Conservation (phyloP, 305 asterid genomes). For the Fraxinus velutina region DNA sequence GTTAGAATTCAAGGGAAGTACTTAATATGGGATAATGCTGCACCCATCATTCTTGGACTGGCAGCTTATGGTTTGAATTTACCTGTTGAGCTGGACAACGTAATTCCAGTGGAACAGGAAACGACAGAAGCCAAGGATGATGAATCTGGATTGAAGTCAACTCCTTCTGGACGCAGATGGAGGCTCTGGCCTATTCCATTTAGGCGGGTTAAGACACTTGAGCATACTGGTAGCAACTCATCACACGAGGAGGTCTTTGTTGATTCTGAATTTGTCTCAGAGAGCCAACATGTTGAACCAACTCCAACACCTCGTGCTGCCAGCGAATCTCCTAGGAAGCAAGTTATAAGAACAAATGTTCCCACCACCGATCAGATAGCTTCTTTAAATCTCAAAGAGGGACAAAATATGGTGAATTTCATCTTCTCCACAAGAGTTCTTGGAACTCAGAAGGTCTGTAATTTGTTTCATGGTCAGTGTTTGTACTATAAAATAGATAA, state of each 20-base stretch:
- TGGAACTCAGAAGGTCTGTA: conserved; percentile 71
- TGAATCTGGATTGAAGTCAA: conserved; percentile 37
- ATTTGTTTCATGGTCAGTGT: conserved; percentile 12
- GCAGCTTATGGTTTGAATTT: conserved; percentile 60
- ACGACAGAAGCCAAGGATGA: conserved; percentile 38
- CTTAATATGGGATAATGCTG: conserved; percentile 76
- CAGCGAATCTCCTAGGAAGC: conserved; percentile 56
- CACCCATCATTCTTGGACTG: conserved; percentile 62
- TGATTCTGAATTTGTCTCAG: conserved; percentile 51
- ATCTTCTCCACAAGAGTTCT: conserved; percentile 81
- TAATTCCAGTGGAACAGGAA: conserved; percentile 50
- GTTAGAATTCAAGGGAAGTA: conserved; percentile 63
- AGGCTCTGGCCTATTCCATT: conserved; percentile 91
- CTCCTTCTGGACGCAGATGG: conserved; percentile 65
- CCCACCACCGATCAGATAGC: conserved; percentile 81
- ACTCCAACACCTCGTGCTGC: conserved; percentile 32
- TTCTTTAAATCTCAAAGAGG: conserved; percentile 75
- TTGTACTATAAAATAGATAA: not conserved
- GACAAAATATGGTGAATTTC: conserved; percentile 81
- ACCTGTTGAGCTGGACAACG: conserved; percentile 39
- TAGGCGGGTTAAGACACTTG: conserved; percentile 67
- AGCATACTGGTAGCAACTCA: conserved; percentile 46
- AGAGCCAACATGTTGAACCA: conserved; percentile 32
- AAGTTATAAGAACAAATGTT: conserved; percentile 69
- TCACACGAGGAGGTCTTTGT: conserved; percentile 58